A percentile compares a stretch with the other conserved stretches of the same genome.
Conservation (phyloP, 352 stramenopile species). For the Peronospora farinosa region DNA sequence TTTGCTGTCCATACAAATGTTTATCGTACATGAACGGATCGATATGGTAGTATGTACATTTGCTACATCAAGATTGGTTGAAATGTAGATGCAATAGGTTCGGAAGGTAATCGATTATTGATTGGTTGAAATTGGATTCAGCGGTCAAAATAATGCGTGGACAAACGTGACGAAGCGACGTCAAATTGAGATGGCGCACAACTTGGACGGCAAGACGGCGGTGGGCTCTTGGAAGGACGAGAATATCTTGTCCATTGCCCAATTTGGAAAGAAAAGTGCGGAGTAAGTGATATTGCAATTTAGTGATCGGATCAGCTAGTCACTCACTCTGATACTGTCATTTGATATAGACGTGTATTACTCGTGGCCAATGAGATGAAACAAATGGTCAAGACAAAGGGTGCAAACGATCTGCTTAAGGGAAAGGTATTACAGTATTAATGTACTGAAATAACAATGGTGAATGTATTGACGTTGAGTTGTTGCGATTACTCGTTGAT, state of each 20-base stretch:
- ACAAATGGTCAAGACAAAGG: slow-evolving; percentile 65
- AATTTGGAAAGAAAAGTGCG: slow-evolving; percentile 70
- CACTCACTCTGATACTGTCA: slow-evolving; percentile 6
- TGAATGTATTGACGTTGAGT: neutral
- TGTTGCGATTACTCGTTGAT: slow-evolving; percentile 8
- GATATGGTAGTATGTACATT: neutral
- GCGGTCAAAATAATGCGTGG: slow-evolving; percentile 1
- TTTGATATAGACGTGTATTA: slow-evolving; percentile 51
- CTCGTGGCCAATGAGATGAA: slow-evolving; percentile 80
- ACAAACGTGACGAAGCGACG: slow-evolving; percentile 9
- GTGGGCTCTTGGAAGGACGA: slow-evolving; percentile 58
- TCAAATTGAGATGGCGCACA: slow-evolving; percentile 14
- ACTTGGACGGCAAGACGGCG: slow-evolving; percentile 54
- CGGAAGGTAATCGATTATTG: neutral
- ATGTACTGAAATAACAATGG: neutral
- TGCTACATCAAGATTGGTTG: neutral
- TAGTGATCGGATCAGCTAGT: neutral
- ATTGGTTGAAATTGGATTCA: slow-evolving; percentile 4
- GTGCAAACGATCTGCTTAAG: slow-evolving; percentile 70
- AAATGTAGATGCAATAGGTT: neutral
- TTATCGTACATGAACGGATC: slow-evolving; percentile 1
- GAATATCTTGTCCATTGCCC: slow-evolving; percentile 72
- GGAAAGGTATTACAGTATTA: slow-evolving; percentile 53
- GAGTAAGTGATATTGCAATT: slow-evolving; percentile 36
- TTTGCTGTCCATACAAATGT: neutral